Evolutionary conservation across 306 rosid genomes (phyloP), one percentile per base, ranked within the genome.

Genomic region (Vigna trinervia): DNA sequence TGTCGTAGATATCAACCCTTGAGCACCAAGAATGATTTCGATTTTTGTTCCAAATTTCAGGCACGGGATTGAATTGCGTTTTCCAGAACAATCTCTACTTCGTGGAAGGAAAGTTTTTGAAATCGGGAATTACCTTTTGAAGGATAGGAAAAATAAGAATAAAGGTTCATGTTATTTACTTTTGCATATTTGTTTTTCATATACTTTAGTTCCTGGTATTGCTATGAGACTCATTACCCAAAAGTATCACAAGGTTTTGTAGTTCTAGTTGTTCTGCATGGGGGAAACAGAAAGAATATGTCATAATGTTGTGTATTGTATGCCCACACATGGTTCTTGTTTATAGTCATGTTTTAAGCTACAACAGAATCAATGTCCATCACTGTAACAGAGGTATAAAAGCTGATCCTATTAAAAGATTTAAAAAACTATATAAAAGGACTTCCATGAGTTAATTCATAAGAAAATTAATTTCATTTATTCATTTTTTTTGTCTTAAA

Each of bases 131-230:
- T 71, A 56, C 83, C 87, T 84, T 68, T 76, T 61, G 41, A 68
- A 76, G 50, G 2, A 51, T 68, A 80, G 86, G 50, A 71, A 61
- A 59, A 62, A 15, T 87, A 71, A 38, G 78, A 76, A 45, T 74
- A 84, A 81, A 90, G 96, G 97, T 88, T 6, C 5, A 46, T 30
- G 91, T 85, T 34, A 4, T 34, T 34, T 4, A 34, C 38, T 34
- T 8, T 22, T 32, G 30, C 15, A 4, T 13, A 39, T 46, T 45
- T 5, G 30, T 54, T 73, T 20, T 12, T 26, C 15, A 23, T 53
- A 28, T 12, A 39, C 53, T 30, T 17, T 36, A 14, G 13, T 58
- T 61, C 28, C 19, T 43, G 15, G 13, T 26, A 45, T 43, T 15
- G 63, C 75, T 34, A 19, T 12, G 30, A n/a, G 32, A 32, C 36